Evolutionary conservation across 129 eudicot genomes (phyloP), one percentile per base, ranked within the genome.

Genomic region (Chrysanthemum seticuspe): DNA sequence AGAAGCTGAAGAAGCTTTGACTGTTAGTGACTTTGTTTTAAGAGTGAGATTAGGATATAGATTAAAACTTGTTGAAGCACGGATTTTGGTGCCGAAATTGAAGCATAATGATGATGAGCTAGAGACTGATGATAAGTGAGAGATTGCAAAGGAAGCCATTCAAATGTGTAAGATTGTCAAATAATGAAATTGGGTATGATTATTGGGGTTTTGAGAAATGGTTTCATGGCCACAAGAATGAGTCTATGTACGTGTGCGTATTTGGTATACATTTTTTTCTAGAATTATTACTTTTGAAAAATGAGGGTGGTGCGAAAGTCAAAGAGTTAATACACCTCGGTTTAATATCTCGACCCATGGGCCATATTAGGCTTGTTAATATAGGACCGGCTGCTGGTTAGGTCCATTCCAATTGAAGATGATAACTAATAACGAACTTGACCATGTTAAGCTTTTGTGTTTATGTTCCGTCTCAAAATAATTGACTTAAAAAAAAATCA

Each of bases 1-100:
- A 1, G 95, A 86, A 62, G 92, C 66, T 51, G 95, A 83, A 71
- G 97, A 83, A 68, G 97, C 87, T 12, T 49, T 68, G 59, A 80
- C 68, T 13, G 76, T 71, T 7, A 86, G 77, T 5, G 67, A 74
- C 67, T 80, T 85, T 14, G 77, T 64, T 6, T 6, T 36, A 6
- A 1, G 0, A 13, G 10, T n/a, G 4, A 61, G 63, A 65, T 76
- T 59, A 56, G 78, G 57, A 51, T 13, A 45, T 47, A 31, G 74
- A 23, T 62, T 60, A 21, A 70, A 57, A 55, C 13, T 15, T 51
- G 70, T 4, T 34, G 83, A 36, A 47, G 55, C 76, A 62, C 18
- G 51, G 65, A 76, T 51, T 57, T 74, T 73, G 72, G 55, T 64
- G 74, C 86, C 73, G 58, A 70, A 23, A 55, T 57, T 7, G 47